Evolutionary conservation across 257 asterid genomes (phyloP), one percentile per base, ranked within the genome.

Genomic region (Salvia miltiorrhiza): DNA sequence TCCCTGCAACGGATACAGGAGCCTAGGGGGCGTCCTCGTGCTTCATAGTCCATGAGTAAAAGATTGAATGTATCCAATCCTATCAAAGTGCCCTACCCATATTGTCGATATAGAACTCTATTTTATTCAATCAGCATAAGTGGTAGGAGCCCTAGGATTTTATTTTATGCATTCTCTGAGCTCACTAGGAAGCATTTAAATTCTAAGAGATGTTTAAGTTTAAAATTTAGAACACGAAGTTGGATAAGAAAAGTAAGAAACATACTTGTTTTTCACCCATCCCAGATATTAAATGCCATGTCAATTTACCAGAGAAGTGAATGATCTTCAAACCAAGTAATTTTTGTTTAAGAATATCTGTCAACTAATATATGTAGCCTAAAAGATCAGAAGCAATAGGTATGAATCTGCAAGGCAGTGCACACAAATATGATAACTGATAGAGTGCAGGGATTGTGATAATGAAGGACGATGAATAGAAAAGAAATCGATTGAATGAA

Each of bases 361-460:
- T 7, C 12, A 47, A 54, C 23, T 67, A 55, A 21, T 49, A 13
- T 20, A 12, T 43, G 17, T 6, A 52, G 52, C 55, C 54, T 9
- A 16, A 6, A 39, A 40, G 40, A 33, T 33, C 21, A 48, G 44
- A 12, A 41, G 33, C 55, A 69, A 35, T n/a, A 23, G 26, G 40
- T 9, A 49, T 26, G 65, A n/a, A 53, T 35, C 68, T 33, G 44
- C 48, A 43, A 32, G 44, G 50, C 61, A 24, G 9, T 39, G 32
- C 37, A 66, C 62, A 47, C 32, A 45, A 6, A 23, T 63, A 37
- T 68, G 73, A 73, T 40, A 64, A 63, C 63, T 69, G 16, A 56
- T 28, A 12, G 55, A 32, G 14, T 55, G 54, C n/a, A n/a, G n/a
- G n/a, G n/a, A n/a, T n/a, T n/a, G n/a, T n/a, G n/a, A n/a, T n/a